Base-by-base conservation (phyloP, 371 early-diverging fungal genomes). In the Mucor indicus region DNA sequence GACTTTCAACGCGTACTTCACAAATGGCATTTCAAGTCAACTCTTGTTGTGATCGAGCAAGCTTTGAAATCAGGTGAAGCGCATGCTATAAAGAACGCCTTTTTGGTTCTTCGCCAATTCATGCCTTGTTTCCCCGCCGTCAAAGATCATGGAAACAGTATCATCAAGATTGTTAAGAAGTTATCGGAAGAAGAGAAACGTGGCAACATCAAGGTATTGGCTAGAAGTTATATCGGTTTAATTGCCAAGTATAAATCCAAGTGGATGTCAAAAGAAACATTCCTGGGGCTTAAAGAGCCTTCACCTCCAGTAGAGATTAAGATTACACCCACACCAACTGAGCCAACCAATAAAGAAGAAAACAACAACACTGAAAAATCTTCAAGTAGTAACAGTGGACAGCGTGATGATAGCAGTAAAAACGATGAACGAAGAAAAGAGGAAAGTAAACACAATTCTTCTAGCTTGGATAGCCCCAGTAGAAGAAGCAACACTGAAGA, bases 11-110 rank as follows among this genome's bases (percentile, higher is more conserved):
- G 80, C 22, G 83, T 84, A 1, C 75, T 89, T 58, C 74, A 79
- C 58, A 91, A 89, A 51, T 93, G 92, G 92, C 91, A 93, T 50
- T 56, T 75, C 16, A 78, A 75, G 32, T 51, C 89, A 8, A 77
- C 68, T 39, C n/a, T n/a, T n/a, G 12, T 52, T 12, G 59, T 51
- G 0, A 58, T 74, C 44, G 62, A 64, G 19, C 71, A 80, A 57
- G 68, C 83, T 15, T 55, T 92, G 7, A 67, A 71, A 13, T 86
- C 86, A 1, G 69, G 64, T 7, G 88, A 90, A 51, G 78, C 82
- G 31, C 81, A 85, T 55, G 78, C 81, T 46, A 83, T 87, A 50
- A 81, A 86, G 11, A 92, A 92, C 50, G 67, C 87, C 0, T 85
- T 89, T 41, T 61, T 87, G 35, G 77, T 90, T 9, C 64, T 92